Conservation (phyloP, 352 stramenopile genomes). For the Pythium chondricola region DNA sequence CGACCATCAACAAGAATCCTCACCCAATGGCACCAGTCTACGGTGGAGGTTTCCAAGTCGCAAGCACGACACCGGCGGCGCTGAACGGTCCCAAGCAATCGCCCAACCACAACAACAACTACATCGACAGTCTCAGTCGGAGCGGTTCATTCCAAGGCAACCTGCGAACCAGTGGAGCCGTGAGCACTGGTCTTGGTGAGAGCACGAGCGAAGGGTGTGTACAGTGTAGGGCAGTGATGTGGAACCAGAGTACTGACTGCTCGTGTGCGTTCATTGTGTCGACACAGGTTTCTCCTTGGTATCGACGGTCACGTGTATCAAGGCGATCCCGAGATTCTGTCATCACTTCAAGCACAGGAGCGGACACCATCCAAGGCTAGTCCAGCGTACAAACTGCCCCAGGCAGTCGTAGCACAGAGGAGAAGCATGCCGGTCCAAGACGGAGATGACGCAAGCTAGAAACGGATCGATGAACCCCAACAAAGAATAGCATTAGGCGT, state of each 20-base stretch:
- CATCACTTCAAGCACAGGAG: conserved; percentile 35
- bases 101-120: conserved; percentile 49
- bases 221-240: background rate
- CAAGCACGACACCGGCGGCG: conserved; percentile 15
- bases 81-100: conserved; percentile 19
- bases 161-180: background rate
- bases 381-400: conserved; percentile 35
- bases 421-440: conserved; percentile 7
- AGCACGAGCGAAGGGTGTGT: conserved; percentile 64
- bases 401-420: conserved; percentile 27
- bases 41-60: conserved; percentile 65
- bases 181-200: conserved; percentile 18
- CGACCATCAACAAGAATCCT: conserved; percentile 54
- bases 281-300: conserved; percentile 59
- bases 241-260: background rate
- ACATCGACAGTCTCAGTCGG: conserved; percentile 24
- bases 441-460: conserved; percentile 8
- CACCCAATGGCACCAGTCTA: conserved; percentile 60
- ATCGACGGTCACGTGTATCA: conserved; percentile 83
- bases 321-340: conserved; percentile 55
- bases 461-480: too few relatives aligned
- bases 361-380: conserved; percentile 31
- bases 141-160: conserved; percentile 13
- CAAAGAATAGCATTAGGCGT: too few relatives aligned
- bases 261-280: conserved; percentile 2